These are phyloP conservation scores for Wickerhamomyces ciferrii DNA, from an alignment of 805 yeast species.

Conservation along the genomic window DNA sequence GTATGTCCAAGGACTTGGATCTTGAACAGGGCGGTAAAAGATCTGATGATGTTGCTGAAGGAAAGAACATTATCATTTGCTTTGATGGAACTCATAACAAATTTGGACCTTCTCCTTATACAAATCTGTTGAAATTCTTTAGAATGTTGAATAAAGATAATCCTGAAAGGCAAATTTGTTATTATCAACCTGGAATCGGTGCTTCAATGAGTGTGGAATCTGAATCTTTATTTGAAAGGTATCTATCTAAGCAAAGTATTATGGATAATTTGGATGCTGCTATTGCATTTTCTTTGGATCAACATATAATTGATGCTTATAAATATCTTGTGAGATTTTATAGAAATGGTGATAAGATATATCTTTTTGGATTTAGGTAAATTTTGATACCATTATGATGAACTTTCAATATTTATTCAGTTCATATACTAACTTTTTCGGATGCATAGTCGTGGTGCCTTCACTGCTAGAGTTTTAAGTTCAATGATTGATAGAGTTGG, in stretches of 20 bases:
- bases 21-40: too few relatives aligned
- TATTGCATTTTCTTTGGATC: conserved; percentile 49
- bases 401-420: not conserved
- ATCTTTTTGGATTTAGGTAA: conserved; percentile 51
- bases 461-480: conserved; percentile 56
- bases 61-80: conserved; percentile 48
- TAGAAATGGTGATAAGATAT: conserved; percentile 44
- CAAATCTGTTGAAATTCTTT: conserved; percentile 50
- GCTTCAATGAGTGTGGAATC: conserved; percentile 38
- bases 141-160: conserved; percentile 43
- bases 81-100: conserved; percentile 61
- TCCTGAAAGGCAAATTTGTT: conserved; percentile 40
- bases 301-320: conserved; percentile 56
- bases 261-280: conserved; percentile 33
- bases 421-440: not conserved
- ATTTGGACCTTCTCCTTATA: conserved; percentile 49
- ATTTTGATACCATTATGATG: not conserved
- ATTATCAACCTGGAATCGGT: conserved; percentile 69
- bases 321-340: conserved; percentile 44
- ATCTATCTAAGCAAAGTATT: conserved; percentile 12
- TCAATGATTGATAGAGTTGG: conserved; percentile 69
- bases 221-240: conserved; percentile 14
- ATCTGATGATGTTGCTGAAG: not conserved
- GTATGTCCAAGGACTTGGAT: too few relatives aligned
- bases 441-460: conserved; percentile 51